Evolutionary conservation across 1,284 basidiomycete species (phyloP).

Genomic region (Neonothopanus nambi): DNA sequence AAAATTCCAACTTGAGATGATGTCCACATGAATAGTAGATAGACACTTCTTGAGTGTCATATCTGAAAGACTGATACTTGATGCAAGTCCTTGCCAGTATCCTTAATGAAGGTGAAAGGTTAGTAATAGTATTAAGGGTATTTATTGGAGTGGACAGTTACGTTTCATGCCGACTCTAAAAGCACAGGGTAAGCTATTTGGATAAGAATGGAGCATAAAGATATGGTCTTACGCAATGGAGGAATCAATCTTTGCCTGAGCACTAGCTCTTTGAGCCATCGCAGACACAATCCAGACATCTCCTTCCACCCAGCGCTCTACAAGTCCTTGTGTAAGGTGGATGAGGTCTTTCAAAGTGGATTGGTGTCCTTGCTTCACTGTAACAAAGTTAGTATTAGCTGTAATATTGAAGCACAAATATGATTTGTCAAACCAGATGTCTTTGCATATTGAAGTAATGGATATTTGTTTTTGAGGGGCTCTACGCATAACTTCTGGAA

Average conservation of each 20-base stretch:
- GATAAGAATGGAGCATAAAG: no score
- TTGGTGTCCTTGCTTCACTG: constrained; percentile 4
- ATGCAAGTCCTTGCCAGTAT: constrained; percentile 23
- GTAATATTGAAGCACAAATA: no score
- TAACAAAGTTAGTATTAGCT: neutral
- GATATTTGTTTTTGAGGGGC: no score
- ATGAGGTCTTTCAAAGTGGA: constrained; percentile 8
- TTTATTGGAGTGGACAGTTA: constrained; percentile 1
- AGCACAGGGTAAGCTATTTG: neutral
- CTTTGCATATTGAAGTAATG: no score
- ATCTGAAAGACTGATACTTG: constrained; percentile 20
- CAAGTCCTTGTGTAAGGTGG: constrained; percentile 1
- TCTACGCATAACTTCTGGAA: constrained; percentile 7
- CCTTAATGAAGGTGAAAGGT: constrained; percentile 28
- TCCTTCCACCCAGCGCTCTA: constrained; percentile 15
- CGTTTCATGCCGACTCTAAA: constrained; percentile 27
- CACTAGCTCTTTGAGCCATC: constrained; percentile 19
- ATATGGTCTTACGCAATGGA: constrained; percentile 20
- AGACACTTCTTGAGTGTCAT: constrained; percentile 19
- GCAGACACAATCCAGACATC: constrained; percentile 19
- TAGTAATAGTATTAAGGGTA: neutral
- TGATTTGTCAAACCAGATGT: no score
- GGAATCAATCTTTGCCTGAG: constrained; percentile 19
- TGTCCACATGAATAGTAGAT: constrained; percentile 20
- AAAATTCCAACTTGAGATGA: constrained; percentile 27